Evolutionary conservation across 768 basidiomycete genomes (phyloP).

Genomic region (Plicaturopsis crispa): DNA sequence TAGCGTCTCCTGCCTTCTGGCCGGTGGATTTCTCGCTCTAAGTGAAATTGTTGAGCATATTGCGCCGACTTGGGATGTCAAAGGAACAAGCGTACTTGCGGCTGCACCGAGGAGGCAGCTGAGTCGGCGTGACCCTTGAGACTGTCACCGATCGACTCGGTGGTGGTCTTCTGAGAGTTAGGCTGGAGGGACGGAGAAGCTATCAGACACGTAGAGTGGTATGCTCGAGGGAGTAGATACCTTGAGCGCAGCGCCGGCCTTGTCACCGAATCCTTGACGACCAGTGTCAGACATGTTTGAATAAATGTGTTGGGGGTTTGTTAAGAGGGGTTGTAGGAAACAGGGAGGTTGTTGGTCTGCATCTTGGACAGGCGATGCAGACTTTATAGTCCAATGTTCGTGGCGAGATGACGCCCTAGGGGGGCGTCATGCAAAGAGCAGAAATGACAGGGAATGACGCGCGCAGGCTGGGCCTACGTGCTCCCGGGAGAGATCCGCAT

Average conservation of each 20-base stretch:
- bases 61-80: too few relatives aligned
- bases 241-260: conserved; percentile 42
- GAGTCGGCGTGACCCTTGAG: conserved; percentile 42
- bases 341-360: too few relatives aligned
- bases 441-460: too few relatives aligned
- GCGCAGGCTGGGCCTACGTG: too few relatives aligned
- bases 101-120: conserved; percentile 38
- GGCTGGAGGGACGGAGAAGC: conserved; percentile 28
- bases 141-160: conserved; percentile 43
- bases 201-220: background rate
- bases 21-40: conserved; percentile 44
- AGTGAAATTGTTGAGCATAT: too few relatives aligned
- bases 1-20: conserved; percentile 40
- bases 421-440: too few relatives aligned
- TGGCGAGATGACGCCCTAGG: too few relatives aligned
- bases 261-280: conserved; percentile 56
- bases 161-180: conserved; percentile 48
- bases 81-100: conserved; percentile 28
- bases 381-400: too few relatives aligned
- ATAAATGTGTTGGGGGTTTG: conserved; percentile 1
- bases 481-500: too few relatives aligned
- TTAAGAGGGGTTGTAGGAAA: too few relatives aligned
- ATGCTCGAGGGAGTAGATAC: conserved; percentile 17
- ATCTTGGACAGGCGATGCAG: too few relatives aligned
- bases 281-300: conserved; percentile 45